A percentile compares a stretch with the other conserved stretches of the same genome.
These are phyloP conservation scores for Boechera retrofracta DNA, from an alignment of 345 rosid genomes.

Conservation along the genomic window DNA sequence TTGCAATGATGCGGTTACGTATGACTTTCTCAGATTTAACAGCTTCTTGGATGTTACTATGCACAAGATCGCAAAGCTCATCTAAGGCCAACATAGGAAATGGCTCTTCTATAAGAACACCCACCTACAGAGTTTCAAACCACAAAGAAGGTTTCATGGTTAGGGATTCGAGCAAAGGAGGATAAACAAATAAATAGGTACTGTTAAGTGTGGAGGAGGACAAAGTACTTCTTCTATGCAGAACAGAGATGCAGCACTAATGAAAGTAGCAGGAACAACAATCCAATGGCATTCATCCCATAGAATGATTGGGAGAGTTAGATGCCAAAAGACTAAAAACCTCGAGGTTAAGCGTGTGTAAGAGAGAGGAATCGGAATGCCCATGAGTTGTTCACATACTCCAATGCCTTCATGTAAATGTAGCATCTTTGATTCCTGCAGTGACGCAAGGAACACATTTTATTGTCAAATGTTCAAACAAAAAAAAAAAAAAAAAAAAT, in stretches of 20 bases:
- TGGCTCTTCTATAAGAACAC: conserved; percentile 96
- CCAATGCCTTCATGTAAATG: conserved; percentile 86
- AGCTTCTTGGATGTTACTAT: conserved; percentile 68
- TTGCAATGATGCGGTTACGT: conserved; percentile 54
- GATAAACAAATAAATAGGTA: neutral
- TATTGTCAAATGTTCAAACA: too few species aligned
- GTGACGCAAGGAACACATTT: neutral
- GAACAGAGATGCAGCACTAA: conserved; percentile 92
- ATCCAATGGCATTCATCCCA: conserved; percentile 99
- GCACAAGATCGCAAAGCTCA: conserved; percentile 67
- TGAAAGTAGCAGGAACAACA: conserved; percentile 92
- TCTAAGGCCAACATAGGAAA: conserved; percentile 90
- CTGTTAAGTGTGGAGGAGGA: neutral
- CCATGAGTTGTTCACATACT: conserved; percentile 82
- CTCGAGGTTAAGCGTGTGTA: conserved; percentile 94
- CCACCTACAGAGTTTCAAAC: conserved; percentile 63
- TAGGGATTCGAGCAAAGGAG: conserved; percentile 9
- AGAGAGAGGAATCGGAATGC: conserved; percentile 87
- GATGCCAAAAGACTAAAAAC: conserved; percentile 93
- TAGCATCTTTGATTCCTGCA: conserved; percentile 73
- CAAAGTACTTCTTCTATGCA: conserved; percentile 83
- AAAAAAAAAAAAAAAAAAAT: too few species aligned
- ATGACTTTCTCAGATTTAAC: conserved; percentile 60
- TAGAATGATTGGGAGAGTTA: conserved; percentile 86
- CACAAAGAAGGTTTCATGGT: conserved; percentile 1